Percentiles rank a stretch among this genome's conserved stretches.
These are phyloP conservation scores for Paratrimastix pyriformis DNA, from an alignment of 78 protist genomes.

Conservation along the genomic window DNA sequence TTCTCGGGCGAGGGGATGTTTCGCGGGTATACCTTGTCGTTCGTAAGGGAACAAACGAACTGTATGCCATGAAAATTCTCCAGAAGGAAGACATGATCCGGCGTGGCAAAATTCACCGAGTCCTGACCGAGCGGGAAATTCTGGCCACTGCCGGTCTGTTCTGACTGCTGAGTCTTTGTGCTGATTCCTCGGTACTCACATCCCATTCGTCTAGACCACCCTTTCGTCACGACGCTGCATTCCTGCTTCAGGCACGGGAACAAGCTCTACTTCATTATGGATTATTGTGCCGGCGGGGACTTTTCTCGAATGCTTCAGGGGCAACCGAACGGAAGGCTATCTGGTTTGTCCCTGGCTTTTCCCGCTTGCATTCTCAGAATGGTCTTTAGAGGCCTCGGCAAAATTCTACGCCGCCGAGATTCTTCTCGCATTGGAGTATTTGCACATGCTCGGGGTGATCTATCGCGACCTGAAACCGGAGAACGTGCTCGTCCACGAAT, in stretches of 20 bases:
- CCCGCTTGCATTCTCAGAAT: too few species aligned
- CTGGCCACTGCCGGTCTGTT: slow-evolving; percentile 36
- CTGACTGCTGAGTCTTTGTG: too few species aligned
- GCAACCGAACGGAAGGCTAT: too few species aligned
- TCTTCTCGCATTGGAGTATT: too few species aligned
- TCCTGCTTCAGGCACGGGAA: slow-evolving; percentile 21
- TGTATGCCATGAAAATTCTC: slow-evolving; percentile 56
- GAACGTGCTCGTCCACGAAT: slow-evolving; percentile 39
- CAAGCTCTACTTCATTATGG: slow-evolving; percentile 17
- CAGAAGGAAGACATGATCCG: slow-evolving; percentile 39
- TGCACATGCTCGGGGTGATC: slow-evolving; percentile 51
- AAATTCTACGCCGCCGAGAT: too few species aligned
- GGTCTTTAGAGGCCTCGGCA: too few species aligned
- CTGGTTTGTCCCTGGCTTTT: too few species aligned
- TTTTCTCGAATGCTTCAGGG: slow-evolving; percentile 21
- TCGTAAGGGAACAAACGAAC: neutral
- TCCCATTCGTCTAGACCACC: too few species aligned
- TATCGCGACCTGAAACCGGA: slow-evolving; percentile 64
- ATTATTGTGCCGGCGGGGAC: slow-evolving; percentile 29
- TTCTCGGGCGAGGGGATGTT: slow-evolving; percentile 57
- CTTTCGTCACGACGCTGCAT: slow-evolving; percentile 57
- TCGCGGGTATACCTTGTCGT: slow-evolving; percentile 50
- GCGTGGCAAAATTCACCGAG: slow-evolving; percentile 36
- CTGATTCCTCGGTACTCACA: too few species aligned
- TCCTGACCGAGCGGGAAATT: slow-evolving; percentile 56